Conservation (phyloP, 192 early-diverging fungal species). For the Mortierella antarctica region DNA sequence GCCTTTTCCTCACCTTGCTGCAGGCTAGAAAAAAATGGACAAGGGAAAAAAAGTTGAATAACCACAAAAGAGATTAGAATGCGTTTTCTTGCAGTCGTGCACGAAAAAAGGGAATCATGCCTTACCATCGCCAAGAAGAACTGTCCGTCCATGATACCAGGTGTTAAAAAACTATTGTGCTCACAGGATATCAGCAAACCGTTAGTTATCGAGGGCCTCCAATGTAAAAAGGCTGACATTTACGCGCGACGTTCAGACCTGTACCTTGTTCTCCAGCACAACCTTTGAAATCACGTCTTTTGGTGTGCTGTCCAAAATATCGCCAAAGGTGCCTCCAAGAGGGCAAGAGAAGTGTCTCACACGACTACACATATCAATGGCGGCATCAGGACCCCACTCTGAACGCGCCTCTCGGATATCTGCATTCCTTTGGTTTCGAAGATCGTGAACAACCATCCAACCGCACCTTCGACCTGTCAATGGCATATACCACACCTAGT, state of each 20-base stretch:
- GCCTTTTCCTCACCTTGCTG: neutral
- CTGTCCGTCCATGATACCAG: slow-evolving; percentile 30
- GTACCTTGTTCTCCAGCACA: neutral
- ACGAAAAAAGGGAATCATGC: too few species aligned
- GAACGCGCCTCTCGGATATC: neutral
- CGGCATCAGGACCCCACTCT: neutral
- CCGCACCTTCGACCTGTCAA: too few species aligned
- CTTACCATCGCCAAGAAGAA: slow-evolving; percentile 20
- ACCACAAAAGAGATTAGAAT: too few species aligned
- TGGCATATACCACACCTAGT: too few species aligned
- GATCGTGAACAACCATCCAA: too few species aligned
- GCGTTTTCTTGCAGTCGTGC: too few species aligned
- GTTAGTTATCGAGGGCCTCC: too few species aligned
- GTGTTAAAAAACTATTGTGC: slow-evolving; percentile 17
- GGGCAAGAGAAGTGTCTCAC: slow-evolving; percentile 1
- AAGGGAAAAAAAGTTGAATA: neutral
- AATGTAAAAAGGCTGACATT: too few species aligned
- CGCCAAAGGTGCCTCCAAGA: slow-evolving; percentile 12
- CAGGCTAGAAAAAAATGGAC: neutral
- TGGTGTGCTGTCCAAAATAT: slow-evolving; percentile 18
- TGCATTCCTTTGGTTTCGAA: too few species aligned
- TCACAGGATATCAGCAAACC: too few species aligned
- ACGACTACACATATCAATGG: too few species aligned
- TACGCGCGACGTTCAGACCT: too few species aligned
- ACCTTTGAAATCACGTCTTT: slow-evolving; percentile 5